Evolutionary conservation across 768 basidiomycete species (phyloP).

Genomic region (Serendipita indica): DNA sequence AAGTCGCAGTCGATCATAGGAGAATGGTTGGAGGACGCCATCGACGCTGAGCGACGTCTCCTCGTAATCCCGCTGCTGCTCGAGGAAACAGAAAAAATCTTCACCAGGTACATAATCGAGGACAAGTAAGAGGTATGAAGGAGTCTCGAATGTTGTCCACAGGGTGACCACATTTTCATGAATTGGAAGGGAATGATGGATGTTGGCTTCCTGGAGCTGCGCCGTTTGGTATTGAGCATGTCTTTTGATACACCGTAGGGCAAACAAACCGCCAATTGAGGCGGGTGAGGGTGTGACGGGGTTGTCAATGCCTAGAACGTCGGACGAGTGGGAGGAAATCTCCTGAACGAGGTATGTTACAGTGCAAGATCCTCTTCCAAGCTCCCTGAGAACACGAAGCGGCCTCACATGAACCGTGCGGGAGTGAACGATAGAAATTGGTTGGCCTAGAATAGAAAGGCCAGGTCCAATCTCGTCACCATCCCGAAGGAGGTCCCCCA

Average conservation of each 20-base stretch:
- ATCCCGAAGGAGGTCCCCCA: constrained; percentile 29
- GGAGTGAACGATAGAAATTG: background rate
- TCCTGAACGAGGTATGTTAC: constrained; percentile 86
- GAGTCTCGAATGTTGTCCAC: constrained; percentile 83
- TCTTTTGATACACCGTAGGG: constrained; percentile 91
- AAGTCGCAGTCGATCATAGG: constrained; percentile 73
- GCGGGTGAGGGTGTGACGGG: constrained; percentile 16
- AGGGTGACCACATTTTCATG: constrained; percentile 94
- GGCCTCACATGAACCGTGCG: background rate
- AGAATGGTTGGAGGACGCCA: constrained; percentile 81
- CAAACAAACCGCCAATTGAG: constrained; percentile 67
- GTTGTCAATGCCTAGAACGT: constrained; percentile 9
- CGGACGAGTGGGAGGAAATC: constrained; percentile 24
- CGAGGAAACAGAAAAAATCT: constrained; percentile 95
- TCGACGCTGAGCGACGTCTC: constrained; percentile 18
- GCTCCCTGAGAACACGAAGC: constrained; percentile 50
- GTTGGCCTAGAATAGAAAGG: constrained; percentile 3
- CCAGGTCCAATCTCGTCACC: constrained; percentile 8
- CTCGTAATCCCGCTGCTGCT: constrained; percentile 74
- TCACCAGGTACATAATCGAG: constrained; percentile 94
- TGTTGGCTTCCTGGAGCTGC: constrained; percentile 46
- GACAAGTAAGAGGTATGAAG: constrained; percentile 79
- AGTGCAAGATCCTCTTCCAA: constrained; percentile 84
- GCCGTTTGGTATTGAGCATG: constrained; percentile 72
- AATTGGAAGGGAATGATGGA: constrained; percentile 79